A percentile compares a stretch with the other conserved stretches of the same genome.
phyloP scores from a whole-genome alignment of 2,329 filamentous ascomycete genomes.

The Rugonectria rugulosa region DNA sequence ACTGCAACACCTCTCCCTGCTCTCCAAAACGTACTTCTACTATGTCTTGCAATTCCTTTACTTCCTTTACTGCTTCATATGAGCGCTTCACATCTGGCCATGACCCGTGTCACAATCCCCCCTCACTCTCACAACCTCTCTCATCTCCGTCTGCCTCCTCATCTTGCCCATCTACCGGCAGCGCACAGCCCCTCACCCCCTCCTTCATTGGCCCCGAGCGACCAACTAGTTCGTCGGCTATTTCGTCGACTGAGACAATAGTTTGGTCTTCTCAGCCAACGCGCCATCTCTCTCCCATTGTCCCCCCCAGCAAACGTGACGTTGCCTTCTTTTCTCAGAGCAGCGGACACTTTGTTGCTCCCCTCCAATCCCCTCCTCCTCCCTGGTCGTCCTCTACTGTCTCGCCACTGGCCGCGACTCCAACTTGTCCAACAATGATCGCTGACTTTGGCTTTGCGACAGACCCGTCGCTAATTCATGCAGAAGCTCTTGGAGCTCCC shows the following conservation, averaged over 20 bases:
- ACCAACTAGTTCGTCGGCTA: conserved; percentile 29
- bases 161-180: conserved; percentile 45
- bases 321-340: conserved; percentile 28
- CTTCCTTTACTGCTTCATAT: conserved; percentile 23
- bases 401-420: conserved; percentile 9
- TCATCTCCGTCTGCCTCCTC: conserved; percentile 39
- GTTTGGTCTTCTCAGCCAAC: conserved; percentile 27
- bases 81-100: too few relatives aligned
- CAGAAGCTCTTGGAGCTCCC: conserved; percentile 58
- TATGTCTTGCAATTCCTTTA: conserved; percentile 33
- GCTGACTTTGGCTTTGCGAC: conserved; percentile 47
- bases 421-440: conserved; percentile 31
- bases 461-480: conserved; percentile 66
- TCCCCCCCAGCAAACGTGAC: conserved; percentile 30
- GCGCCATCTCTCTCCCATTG: conserved; percentile 21
- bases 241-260: conserved; percentile 38
- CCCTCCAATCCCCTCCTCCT: conserved; percentile 19
- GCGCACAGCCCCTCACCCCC: conserved; percentile 13
- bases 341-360: conserved; percentile 36
- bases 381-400: conserved; percentile 14
- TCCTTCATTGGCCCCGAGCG: conserved; percentile 18
- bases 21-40: conserved; percentile 1
- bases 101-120: too few relatives aligned
- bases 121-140: too few relatives aligned
- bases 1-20: conserved; percentile 5